Base-by-base conservation (phyloP, 2,329 filamentous ascomycete species). In the Colletotrichum sp. region DNA sequence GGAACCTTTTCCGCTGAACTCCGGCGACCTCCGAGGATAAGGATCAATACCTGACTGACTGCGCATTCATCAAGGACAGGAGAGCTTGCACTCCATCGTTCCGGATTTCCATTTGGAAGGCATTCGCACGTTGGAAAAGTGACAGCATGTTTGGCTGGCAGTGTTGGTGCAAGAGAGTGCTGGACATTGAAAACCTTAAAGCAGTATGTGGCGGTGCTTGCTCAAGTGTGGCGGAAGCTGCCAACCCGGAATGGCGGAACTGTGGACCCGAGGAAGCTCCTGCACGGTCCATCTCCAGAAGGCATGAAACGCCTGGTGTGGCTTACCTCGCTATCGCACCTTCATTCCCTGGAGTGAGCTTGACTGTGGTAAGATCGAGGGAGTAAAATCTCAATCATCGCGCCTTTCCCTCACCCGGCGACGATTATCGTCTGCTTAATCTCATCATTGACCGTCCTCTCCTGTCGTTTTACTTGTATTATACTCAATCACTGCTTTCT, bases 341-440 rank as follows among this genome's bases (percentile, higher is more conserved):
- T 76, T 76, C 73, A 76, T 73, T 76, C 73, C 66, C 63, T 63
- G 68, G 69, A 57, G 68, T 69, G 70, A 76, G 57, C 49, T 60
- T 55, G 32, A 34, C 55, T 57, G 34, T 63, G 64, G 73, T 32
- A 73, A 73, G 70, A 76, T 66, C 70, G 63, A 73, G 64, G 73
- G 73, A 76, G 64, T 66, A 73, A 68, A 68, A 64, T 76, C 60
- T 76, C 73, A 73, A 52, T 52, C 70, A 26, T 68, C 70, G 52
- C 70, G 57, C 64, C 60, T 69, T 39, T 28, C 52, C 34, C 44
- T 76, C 73, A 76, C 68, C 57, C 26, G n/a, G 24, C 70, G n/a
- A 26, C 34, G 18, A 39, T 10, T 24, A 5, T 21, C 28, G 59
- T 69, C 28, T 16, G 13, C 16, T n/a, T 13, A 44, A 76, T 76